Evolutionary conservation across 2,329 filamentous ascomycete genomes (phyloP).

Genomic region (Calonectria pauciramosa): DNA sequence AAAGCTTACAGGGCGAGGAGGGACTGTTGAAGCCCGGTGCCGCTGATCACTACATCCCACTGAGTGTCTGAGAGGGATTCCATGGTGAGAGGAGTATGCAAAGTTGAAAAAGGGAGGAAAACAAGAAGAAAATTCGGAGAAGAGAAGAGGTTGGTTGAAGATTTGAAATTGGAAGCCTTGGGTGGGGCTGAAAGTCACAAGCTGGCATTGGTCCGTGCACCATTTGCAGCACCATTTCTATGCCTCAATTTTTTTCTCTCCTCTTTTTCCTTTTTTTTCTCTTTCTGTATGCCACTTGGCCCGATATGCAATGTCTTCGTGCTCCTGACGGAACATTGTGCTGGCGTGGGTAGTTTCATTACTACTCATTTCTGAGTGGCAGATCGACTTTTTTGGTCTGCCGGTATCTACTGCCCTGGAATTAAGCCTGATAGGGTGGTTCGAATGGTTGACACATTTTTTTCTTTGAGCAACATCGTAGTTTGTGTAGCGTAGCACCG

Average conservation of each 20-base stretch:
- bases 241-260: conserved; percentile 38
- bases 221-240: conserved; percentile 24
- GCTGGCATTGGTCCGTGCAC: conserved; percentile 41
- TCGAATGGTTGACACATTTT: conserved; percentile 84
- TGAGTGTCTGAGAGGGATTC: conserved; percentile 80
- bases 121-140: conserved; percentile 18
- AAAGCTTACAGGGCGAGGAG: conserved; percentile 80
- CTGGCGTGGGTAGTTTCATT: conserved; percentile 66
- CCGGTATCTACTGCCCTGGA: conserved; percentile 93
- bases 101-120: conserved; percentile 18
- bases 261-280: conserved; percentile 37
- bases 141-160: conserved; percentile 20
- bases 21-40: conserved; percentile 84
- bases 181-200: conserved; percentile 39
- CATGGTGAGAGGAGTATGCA: conserved; percentile 63
- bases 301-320: conserved; percentile 48
- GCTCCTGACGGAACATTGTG: conserved; percentile 43
- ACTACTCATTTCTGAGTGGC: conserved; percentile 67
- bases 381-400: conserved; percentile 71
- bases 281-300: conserved; percentile 47
- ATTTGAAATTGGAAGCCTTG: conserved; percentile 36
- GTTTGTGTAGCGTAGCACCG: background rate
- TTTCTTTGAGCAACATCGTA: background rate
- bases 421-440: conserved; percentile 82
- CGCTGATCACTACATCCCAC: conserved; percentile 86